Evolutionary conservation across 768 basidiomycete species (phyloP).

Genomic region (Collybiopsis luxurians): DNA sequence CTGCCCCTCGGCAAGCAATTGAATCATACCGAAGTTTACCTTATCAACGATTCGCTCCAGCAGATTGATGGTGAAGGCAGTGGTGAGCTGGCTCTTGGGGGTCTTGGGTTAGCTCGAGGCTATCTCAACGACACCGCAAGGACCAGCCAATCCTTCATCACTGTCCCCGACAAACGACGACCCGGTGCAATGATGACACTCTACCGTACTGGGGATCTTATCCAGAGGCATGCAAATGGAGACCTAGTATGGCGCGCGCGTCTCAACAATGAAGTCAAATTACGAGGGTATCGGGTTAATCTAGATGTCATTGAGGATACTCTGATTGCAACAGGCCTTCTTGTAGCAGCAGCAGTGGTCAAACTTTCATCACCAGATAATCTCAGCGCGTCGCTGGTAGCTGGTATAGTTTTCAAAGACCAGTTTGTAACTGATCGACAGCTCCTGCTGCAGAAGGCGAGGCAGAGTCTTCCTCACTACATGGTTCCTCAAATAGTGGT

Average conservation of each 20-base stretch:
- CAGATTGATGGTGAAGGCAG: neutral
- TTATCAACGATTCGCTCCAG: neutral
- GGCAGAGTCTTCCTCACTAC: neutral
- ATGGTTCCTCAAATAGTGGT: conserved; percentile 2
- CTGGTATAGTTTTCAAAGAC: no score
- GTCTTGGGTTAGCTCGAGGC: neutral
- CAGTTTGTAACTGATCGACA: no score
- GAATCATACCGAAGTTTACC: neutral
- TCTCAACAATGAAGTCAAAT: conserved; percentile 7
- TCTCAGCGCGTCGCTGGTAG: no score
- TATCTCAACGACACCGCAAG: no score
- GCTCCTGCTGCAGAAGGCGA: no score
- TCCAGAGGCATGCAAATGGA: neutral
- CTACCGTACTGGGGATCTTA: neutral
- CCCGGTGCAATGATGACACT: neutral
- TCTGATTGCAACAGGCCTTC: neutral
- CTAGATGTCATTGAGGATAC: conserved; percentile 3
- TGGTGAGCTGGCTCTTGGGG: neutral
- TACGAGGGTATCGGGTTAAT: conserved; percentile 6
- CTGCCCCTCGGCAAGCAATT: neutral
- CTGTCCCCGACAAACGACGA: no score
- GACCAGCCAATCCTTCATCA: no score
- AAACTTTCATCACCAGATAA: no score
- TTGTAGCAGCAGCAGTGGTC: no score
- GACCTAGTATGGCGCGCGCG: conserved; percentile 1